Conservation (phyloP, 352 stramenopile species). For the Globisporangium cederbergense region DNA sequence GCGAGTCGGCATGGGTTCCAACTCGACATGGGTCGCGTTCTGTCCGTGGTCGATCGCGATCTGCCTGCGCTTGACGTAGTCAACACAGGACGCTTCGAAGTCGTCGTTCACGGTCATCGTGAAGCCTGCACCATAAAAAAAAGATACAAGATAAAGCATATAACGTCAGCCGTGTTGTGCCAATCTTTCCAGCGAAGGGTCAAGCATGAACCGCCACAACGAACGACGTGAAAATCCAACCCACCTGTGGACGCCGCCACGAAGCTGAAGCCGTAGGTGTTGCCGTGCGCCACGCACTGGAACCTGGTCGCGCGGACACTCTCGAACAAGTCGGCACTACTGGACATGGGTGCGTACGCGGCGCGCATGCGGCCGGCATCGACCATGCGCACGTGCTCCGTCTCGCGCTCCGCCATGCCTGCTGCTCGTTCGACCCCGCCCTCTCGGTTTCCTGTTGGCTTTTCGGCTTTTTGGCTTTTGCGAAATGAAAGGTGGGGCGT, state of each 20-base stretch:
- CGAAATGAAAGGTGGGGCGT: too few species aligned
- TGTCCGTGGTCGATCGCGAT: slow-evolving; percentile 53
- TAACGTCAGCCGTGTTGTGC: not conserved
- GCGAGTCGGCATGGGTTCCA: slow-evolving; percentile 30
- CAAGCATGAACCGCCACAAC: not conserved
- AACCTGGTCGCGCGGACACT: slow-evolving; percentile 37
- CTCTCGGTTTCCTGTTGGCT: slow-evolving; percentile 4
- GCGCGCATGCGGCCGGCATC: slow-evolving; percentile 54
- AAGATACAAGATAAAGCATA: not conserved
- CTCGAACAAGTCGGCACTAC: slow-evolving; percentile 23
- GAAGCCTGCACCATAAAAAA: slow-evolving; percentile 32
- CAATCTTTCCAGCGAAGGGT: too few species aligned
- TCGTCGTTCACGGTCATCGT: slow-evolving; percentile 31
- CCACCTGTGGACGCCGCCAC: slow-evolving; percentile 35
- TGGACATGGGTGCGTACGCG: slow-evolving; percentile 30
- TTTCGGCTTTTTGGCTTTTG: not conserved
- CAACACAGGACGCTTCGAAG: slow-evolving; percentile 28
- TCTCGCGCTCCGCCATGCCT: slow-evolving; percentile 40
- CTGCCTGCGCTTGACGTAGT: slow-evolving; percentile 46
- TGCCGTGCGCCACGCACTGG: slow-evolving; percentile 58
- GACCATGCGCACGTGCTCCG: slow-evolving; percentile 77
- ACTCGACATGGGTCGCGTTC: slow-evolving; percentile 44
- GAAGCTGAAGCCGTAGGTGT: slow-evolving; percentile 55
- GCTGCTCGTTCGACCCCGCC: not conserved
- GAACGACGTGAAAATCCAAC: not conserved